Evolutionary conservation across 371 early-diverging fungal species (phyloP).

Genomic region (Mucor lusitanicus): DNA sequence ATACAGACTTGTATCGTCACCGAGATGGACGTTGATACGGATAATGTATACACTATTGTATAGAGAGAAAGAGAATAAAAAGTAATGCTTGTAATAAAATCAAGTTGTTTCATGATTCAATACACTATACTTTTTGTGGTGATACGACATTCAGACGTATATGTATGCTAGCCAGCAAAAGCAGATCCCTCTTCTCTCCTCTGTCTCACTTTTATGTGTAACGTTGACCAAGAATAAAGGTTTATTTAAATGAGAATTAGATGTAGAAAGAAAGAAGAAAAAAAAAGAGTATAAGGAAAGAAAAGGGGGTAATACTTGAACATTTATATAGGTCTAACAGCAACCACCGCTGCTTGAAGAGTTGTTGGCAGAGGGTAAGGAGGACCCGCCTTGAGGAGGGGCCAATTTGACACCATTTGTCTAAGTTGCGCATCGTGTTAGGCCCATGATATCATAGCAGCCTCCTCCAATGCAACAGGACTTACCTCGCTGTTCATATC

Average conservation of each 20-base stretch:
- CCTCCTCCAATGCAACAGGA: neutral
- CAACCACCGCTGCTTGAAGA: conserved; percentile 46
- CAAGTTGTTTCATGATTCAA: too few species aligned
- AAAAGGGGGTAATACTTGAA: neutral
- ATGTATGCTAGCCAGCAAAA: too few species aligned
- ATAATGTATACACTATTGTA: too few species aligned
- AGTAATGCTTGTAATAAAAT: too few species aligned
- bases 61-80: too few species aligned
- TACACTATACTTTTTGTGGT: too few species aligned
- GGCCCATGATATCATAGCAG: neutral
- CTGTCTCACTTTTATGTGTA: too few species aligned
- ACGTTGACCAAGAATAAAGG: neutral
- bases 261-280: too few species aligned
- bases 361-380: conserved; percentile 47
- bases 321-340: conserved; percentile 27
- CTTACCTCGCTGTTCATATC: conserved; percentile 48
- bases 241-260: neutral
- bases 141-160: too few species aligned
- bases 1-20: conserved; percentile 3
- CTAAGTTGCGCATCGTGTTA: conserved; percentile 8
- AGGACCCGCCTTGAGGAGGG: conserved; percentile 47
- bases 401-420: conserved; percentile 52
- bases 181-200: neutral
- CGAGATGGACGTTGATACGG: neutral
- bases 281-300: neutral